Base-by-base conservation (phyloP, 1,139 yeast species). In the Hyphopichia fennica region DNA sequence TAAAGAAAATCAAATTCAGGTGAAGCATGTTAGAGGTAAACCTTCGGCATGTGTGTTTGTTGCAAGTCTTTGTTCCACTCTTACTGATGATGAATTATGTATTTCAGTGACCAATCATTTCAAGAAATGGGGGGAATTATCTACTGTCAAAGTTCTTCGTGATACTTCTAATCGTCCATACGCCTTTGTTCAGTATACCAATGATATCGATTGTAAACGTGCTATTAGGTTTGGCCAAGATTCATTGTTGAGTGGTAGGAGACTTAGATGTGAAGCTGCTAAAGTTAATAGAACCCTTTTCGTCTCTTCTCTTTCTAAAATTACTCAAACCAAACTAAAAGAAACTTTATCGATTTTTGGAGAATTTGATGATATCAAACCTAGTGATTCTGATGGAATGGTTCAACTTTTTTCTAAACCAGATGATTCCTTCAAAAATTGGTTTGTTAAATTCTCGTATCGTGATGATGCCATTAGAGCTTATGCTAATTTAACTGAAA, bases 391-490 rank as follows among this genome's bases (percentile, higher is more conserved):
- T 39, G 50, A 65, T 45, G 76, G 79, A 34, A 62, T 57, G 45
- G 42, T 65, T 50, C 29, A 41, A 16, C 41, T 42, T 16, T 37
- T 25, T 3, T 36, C 41, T 27, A 31, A 42, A 13, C 34, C 27
- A n/a, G 35, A 38, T 14, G 33, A 31, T 4, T 41, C 45, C 32
- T 48, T 50, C n/a, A 69, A 65, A 39, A 77, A 78, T 34, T 90
- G 96, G 96, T 88, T 84, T 56, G 79, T 86, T 47, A 86, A 87
- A 54, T 90, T 83, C 66, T 89, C 81, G 1, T 89, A 79, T 57
- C 79, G 97, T 39, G 96, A 88, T 58, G 97, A 91, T 62, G 97
- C 97, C 2, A 87, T 89, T 39, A 75, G 84, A 53, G 96, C 96
- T 0, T 90, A 81, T 69, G 91, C 95, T 1, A 77, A 74, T 52